Evolutionary conservation across 108 stramenopile genomes (phyloP).

Genomic region (Cyclotella choctawhatcheeana): DNA sequence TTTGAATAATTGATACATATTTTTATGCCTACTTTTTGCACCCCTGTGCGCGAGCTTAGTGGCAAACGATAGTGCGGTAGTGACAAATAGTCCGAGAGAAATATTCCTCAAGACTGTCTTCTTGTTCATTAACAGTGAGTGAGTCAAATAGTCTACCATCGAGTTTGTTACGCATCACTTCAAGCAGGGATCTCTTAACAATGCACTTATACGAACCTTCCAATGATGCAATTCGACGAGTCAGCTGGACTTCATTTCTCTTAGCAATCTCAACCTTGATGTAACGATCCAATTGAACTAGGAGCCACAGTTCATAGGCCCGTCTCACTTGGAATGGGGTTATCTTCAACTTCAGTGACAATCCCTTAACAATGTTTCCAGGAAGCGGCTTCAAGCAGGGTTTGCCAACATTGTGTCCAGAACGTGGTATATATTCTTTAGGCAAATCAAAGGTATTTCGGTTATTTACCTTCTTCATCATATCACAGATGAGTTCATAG

Average conservation of each 20-base stretch:
- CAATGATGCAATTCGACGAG: conserved; percentile 6
- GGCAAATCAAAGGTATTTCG: conserved; percentile 19
- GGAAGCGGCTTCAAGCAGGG: conserved; percentile 37
- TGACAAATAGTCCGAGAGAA: conserved; percentile 16
- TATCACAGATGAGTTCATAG: conserved; percentile 32
- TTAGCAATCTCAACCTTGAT: conserved; percentile 11
- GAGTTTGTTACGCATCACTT: conserved; percentile 9
- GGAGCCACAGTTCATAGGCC: conserved; percentile 67
- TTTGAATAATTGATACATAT: too few relatives aligned
- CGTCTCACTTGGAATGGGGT: conserved; percentile 68
- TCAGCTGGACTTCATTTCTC: conserved; percentile 8
- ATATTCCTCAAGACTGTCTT: conserved; percentile 6
- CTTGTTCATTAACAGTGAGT: conserved; percentile 6
- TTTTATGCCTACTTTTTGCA: too few relatives aligned
- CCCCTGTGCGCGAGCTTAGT: too few relatives aligned
- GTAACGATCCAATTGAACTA: conserved; percentile 25
- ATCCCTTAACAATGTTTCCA: conserved; percentile 39
- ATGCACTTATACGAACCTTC: conserved; percentile 35
- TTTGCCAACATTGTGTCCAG: not conserved
- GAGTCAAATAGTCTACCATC: conserved; percentile 20
- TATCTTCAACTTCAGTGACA: conserved; percentile 54
- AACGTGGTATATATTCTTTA: not conserved
- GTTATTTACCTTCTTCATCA: not conserved
- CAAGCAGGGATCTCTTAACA: conserved; percentile 36
- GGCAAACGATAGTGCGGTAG: conserved; percentile 21